These are phyloP conservation scores for Globisporangium megalacanthum DNA, from an alignment of 352 stramenopile species.

Conservation along the genomic window DNA sequence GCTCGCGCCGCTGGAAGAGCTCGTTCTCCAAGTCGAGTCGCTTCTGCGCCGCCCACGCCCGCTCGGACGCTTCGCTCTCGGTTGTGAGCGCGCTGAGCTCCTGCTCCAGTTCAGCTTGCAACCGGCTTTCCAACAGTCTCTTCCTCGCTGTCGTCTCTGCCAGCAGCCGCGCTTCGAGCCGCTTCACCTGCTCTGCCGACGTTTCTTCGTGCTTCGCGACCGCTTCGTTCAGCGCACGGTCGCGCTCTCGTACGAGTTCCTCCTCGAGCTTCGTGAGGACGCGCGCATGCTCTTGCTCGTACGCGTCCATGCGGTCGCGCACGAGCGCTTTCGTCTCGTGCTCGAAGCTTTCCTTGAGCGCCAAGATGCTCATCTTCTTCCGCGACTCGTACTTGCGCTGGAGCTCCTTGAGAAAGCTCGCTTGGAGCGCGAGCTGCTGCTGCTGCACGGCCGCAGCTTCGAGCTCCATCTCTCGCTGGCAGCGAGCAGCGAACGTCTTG, in stretches of 20 bases:
- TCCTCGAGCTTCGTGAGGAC: slow-evolving; percentile 21
- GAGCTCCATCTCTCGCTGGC: slow-evolving; percentile 33
- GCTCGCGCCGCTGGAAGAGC: slow-evolving; percentile 32
- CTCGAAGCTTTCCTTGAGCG: slow-evolving; percentile 44
- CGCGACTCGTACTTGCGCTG: slow-evolving; percentile 62
- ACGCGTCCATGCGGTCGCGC: slow-evolving; percentile 31
- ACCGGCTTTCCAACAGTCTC: slow-evolving; percentile 21
- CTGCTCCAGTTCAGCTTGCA: slow-evolving; percentile 29
- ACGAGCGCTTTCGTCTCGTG: slow-evolving; percentile 44
- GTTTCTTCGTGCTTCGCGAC: slow-evolving; percentile 27
- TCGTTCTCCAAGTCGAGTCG: slow-evolving; percentile 40
- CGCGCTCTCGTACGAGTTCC: slow-evolving; percentile 26
- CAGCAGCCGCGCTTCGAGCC: slow-evolving; percentile 30
- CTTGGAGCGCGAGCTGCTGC: slow-evolving; percentile 32
- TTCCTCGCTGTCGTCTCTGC: slow-evolving; percentile 32
- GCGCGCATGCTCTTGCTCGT: slow-evolving; percentile 36
- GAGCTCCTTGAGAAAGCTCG: slow-evolving; percentile 38
- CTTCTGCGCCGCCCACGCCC: slow-evolving; percentile 39
- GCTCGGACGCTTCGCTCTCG: slow-evolving; percentile 20
- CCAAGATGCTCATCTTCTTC: slow-evolving; percentile 44
- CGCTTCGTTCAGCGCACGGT: slow-evolving; percentile 27
- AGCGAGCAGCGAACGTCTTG: slow-evolving; percentile 24
- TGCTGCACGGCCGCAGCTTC: slow-evolving; percentile 21
- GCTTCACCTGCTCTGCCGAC: slow-evolving; percentile 31
- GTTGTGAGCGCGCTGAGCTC: slow-evolving; percentile 26